These are phyloP conservation scores for Leccinum boreale DNA, from an alignment of 768 basidiomycete species.

Conservation along the genomic window DNA sequence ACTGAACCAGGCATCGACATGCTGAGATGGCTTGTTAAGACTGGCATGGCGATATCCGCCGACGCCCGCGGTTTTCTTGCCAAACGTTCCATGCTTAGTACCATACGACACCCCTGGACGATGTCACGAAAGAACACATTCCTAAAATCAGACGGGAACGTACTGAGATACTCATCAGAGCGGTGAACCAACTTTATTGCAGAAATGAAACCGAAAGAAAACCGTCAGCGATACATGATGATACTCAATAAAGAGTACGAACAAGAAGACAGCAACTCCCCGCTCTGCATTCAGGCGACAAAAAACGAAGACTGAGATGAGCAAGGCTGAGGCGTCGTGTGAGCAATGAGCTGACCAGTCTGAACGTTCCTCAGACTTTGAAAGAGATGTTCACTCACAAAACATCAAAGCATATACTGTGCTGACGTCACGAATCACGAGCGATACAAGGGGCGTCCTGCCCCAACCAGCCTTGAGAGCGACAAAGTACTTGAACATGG, in stretches of 20 bases:
- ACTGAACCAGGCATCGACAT: not conserved
- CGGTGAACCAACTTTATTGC: constrained; percentile 12
- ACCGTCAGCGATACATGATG: constrained; percentile 1
- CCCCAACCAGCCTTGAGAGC: constrained; percentile 15
- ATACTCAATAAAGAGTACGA: not conserved
- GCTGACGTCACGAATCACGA: constrained; percentile 17
- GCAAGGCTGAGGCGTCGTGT: constrained; percentile 1
- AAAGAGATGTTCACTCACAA: constrained; percentile 8
- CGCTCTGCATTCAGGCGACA: constrained; percentile 1
- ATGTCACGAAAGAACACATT: not conserved
- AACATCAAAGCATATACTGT: constrained; percentile 4
- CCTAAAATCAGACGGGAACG: not conserved
- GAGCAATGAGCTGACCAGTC: not conserved
- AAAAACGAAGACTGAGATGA: not conserved
- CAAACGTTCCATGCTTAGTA: constrained; percentile 24
- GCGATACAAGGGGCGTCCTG: constrained; percentile 18
- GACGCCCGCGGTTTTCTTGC: not conserved
- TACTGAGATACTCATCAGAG: constrained; percentile 14
- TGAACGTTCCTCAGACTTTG: not conserved
- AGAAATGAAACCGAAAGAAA: not conserved
- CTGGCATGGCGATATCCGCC: not conserved
- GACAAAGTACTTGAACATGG: constrained; percentile 17
- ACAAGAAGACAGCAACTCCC: constrained; percentile 8
- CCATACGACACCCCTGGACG: constrained; percentile 24
- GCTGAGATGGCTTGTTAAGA: constrained; percentile 13